Percentiles rank a stretch among this genome's conserved stretches.
These are phyloP conservation scores for Chiua virens DNA, from an alignment of 768 basidiomycete species.

Conservation along the genomic window DNA sequence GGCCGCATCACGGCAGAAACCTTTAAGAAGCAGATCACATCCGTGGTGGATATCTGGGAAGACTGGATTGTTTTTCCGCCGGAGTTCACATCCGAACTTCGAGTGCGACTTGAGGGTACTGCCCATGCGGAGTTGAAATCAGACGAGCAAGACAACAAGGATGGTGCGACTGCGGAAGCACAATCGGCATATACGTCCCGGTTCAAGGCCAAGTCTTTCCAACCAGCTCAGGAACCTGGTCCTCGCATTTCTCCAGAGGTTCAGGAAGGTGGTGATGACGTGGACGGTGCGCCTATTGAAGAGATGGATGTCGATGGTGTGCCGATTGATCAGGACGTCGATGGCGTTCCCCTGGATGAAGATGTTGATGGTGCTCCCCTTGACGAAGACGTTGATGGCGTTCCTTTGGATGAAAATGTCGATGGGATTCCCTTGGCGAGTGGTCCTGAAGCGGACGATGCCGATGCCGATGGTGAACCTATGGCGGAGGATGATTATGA, in stretches of 20 bases:
- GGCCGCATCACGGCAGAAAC: constrained; percentile 95
- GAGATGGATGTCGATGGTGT: constrained; percentile 53
- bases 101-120: constrained; percentile 71
- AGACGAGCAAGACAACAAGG: constrained; percentile 25
- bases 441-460: constrained; percentile 17
- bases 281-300: constrained; percentile 54
- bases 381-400: constrained; percentile 40
- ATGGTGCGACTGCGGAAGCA: constrained; percentile 17
- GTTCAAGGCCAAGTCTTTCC: constrained; percentile 80
- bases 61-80: constrained; percentile 97
- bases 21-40: constrained; percentile 90
- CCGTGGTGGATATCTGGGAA: constrained; percentile 95
- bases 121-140: constrained; percentile 29
- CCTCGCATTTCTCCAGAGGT: constrained; percentile 23
- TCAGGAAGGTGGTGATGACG: constrained; percentile 45
- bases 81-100: constrained; percentile 75
- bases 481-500: constrained; percentile 38
- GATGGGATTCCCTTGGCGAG: constrained; percentile 27
- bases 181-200: constrained; percentile 48
- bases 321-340: constrained; percentile 38
- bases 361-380: constrained; percentile 29
- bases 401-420: constrained; percentile 31
- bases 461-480: constrained; percentile 27
- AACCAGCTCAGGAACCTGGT: constrained; percentile 53
- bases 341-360: constrained; percentile 37